Base-by-base conservation (phyloP, 2,329 filamentous ascomycete genomes). In the Pseudocercospora macadamiae region DNA sequence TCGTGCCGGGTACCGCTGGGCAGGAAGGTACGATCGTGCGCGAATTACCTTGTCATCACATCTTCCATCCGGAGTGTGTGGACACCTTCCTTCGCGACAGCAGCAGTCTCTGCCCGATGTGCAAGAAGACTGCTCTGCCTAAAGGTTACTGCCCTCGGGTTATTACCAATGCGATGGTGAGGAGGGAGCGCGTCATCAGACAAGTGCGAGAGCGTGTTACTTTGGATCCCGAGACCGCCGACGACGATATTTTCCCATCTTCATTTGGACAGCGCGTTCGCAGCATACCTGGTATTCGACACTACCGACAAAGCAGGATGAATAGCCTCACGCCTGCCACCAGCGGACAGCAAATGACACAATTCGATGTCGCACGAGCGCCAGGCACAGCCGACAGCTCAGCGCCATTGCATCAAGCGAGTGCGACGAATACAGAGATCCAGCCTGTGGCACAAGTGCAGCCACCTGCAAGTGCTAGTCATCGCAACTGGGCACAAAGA, bases 1-100 rank as follows among this genome's bases (percentile, higher is more conserved):
- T 91, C 69, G 82, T 89, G 25, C 56, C 65, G 1, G 60, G 62
- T 8, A 58, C 26, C 42, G 37, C 58, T 6, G 66, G 61, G 12
- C 45, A 54, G 5, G 61, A 64, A 48, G 70, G 69, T 30, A 68
- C 90, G 0, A 83, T 86, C 18, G 92, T 97, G 55, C 89, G 92
- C 55, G 90, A 97, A 74, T 80, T 97, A 2, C 86, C 91, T 0
- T 99, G 95, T 68, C 87, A 89, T 0, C 95, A 99, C 72, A 93
- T 97, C 57, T 99, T 93, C 74, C 93, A 99, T 66, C 89, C 90
- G 0, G 88, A 90, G 64, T 99, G 95, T 70, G 93, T 97, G 64
- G 93, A 97, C 70, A 84, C 87, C 19, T 96, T 95, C 68, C 80
- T 97, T 10, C 81, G 83, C 42, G 82, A 86, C 55, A 88, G 89